Percentiles rank a stretch among this genome's conserved stretches.
Conservation (phyloP, 768 basidiomycete genomes). For the Trametes cinnabarina region DNA sequence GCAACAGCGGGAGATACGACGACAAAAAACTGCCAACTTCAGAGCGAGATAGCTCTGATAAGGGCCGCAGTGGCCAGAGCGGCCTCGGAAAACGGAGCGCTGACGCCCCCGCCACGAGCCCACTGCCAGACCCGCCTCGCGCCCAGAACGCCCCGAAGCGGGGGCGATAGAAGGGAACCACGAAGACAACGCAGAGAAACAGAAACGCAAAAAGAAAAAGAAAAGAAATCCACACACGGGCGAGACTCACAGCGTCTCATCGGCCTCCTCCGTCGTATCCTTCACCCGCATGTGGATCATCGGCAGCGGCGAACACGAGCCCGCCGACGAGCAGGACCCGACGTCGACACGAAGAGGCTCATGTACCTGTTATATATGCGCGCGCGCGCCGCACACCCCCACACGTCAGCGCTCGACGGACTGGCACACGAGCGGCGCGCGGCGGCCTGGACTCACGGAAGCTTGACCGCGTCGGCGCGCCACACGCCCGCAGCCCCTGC, state of each 20-base stretch:
- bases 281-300: slow-evolving; percentile 74
- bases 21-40: too few species aligned
- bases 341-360: slow-evolving; percentile 72
- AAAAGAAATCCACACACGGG: too few species aligned
- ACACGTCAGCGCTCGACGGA: neutral
- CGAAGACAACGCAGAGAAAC: neutral
- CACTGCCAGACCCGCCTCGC: too few species aligned
- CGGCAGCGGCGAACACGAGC: slow-evolving; percentile 62
- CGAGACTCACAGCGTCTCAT: slow-evolving; percentile 19
- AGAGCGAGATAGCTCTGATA: too few species aligned
- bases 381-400: too few species aligned
- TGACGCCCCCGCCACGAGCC: too few species aligned
- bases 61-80: too few species aligned
- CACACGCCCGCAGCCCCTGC: slow-evolving; percentile 73
- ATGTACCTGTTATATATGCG: slow-evolving; percentile 49
- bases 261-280: slow-evolving; percentile 47
- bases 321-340: slow-evolving; percentile 68
- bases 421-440: too few species aligned
- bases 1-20: too few species aligned
- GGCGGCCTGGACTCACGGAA: slow-evolving; percentile 48
- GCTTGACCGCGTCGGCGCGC: slow-evolving; percentile 60
- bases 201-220: neutral
- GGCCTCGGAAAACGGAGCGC: too few species aligned
- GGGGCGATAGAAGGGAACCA: too few species aligned
- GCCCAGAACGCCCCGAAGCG: too few species aligned